These are phyloP conservation scores for Thuidium tamariscinum DNA, from an alignment of 225 moss, liverwort and hornwort genomes.

Conservation along the genomic window DNA sequence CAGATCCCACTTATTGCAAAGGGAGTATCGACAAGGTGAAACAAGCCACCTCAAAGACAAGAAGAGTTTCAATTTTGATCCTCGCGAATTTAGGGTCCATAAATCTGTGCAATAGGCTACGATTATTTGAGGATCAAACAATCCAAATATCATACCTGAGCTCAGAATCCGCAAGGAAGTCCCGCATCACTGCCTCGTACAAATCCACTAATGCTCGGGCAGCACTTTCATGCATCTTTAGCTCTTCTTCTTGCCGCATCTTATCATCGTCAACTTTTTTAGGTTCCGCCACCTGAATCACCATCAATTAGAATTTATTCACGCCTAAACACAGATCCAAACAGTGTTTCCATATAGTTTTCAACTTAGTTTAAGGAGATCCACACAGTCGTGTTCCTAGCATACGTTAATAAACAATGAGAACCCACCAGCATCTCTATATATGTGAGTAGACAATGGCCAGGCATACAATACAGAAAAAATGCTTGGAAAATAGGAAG, in stretches of 20 bases:
- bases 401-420: background rate
- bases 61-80: background rate
- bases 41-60: background rate
- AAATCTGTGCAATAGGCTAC: background rate
- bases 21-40: background rate
- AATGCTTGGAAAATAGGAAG: background rate
- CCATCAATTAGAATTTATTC: background rate
- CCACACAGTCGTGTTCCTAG: background rate
- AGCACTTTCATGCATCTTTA: conserved; percentile 31
- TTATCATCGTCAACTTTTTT: conserved; percentile 16
- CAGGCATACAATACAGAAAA: background rate
- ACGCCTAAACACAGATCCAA: background rate
- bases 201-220: conserved; percentile 55
- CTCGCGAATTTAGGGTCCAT: background rate
- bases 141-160: conserved; percentile 40
- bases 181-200: conserved; percentile 88
- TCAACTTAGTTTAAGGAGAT: background rate
- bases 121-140: background rate
- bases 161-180: conserved; percentile 50
- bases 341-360: background rate
- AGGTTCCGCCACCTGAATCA: conserved; percentile 22
- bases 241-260: conserved; percentile 31
- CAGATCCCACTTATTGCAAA: background rate
- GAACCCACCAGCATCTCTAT: background rate
- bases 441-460: background rate